Percentiles rank a stretch among this genome's conserved stretches.
phyloP scores from a whole-genome alignment of 179 eudicot species.

The Gypsophila paniculata region DNA sequence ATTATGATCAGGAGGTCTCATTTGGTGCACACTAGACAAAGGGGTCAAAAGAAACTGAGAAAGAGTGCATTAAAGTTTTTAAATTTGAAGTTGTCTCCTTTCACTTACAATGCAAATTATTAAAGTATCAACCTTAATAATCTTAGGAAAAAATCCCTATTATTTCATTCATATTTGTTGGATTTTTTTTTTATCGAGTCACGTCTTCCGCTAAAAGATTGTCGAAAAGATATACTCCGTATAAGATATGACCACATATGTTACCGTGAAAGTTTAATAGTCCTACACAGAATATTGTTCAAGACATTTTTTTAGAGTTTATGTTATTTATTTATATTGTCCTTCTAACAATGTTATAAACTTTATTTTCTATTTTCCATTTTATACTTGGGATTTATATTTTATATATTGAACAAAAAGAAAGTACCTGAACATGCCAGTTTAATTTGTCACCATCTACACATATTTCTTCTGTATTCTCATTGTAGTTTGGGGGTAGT shows the following conservation, averaged over 20 bases:
- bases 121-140: too few relatives aligned
- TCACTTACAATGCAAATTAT: background rate
- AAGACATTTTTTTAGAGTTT: too few relatives aligned
- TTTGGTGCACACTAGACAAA: slow-evolving; percentile 32
- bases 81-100: slow-evolving; percentile 20
- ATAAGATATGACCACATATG: too few relatives aligned
- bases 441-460: background rate
- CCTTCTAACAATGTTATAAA: too few relatives aligned
- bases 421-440: background rate
- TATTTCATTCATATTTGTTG: too few relatives aligned
- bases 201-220: too few relatives aligned
- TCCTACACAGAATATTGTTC: too few relatives aligned
- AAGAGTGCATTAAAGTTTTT: slow-evolving; percentile 27
- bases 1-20: slow-evolving; percentile 26
- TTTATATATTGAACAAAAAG: background rate
- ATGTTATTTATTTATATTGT: too few relatives aligned
- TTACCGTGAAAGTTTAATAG: too few relatives aligned
- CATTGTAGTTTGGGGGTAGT: background rate
- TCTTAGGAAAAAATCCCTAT: background rate
- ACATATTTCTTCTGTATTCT: background rate
- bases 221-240: too few relatives aligned
- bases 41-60: slow-evolving; percentile 34
- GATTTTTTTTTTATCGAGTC: too few relatives aligned
- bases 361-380: background rate
- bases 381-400: background rate